Conservation (phyloP, 1,139 yeast species). For the Suhomyces bolitotheri region DNA sequence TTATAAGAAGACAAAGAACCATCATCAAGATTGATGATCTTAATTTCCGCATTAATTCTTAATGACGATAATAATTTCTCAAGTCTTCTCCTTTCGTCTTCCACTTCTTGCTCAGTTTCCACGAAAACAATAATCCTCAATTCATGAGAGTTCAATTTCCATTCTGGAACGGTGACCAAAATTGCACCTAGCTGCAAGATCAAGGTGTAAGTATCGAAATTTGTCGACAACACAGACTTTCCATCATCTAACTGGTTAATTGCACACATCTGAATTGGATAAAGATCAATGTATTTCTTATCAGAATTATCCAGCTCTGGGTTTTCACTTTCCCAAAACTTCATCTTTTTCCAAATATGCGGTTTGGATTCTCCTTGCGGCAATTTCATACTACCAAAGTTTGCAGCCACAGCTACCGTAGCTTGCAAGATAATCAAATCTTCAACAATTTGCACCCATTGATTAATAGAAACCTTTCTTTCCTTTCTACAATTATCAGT, state of each 20-base stretch:
- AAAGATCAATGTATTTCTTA: constrained; percentile 72
- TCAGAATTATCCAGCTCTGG: constrained; percentile 19
- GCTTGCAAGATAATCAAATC: constrained; percentile 91
- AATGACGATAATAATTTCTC: constrained; percentile 64
- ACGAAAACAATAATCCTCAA: constrained; percentile 88
- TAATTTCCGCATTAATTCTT: constrained; percentile 76
- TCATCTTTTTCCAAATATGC: constrained; percentile 19
- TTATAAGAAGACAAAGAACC: constrained; percentile 68
- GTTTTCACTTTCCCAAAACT: constrained; percentile 5
- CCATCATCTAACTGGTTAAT: constrained; percentile 66
- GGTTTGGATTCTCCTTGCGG: constrained; percentile 41
- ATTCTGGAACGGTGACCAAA: constrained; percentile 84
- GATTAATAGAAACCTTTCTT: constrained; percentile 63
- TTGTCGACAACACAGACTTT: constrained; percentile 73
- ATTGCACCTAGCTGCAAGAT: constrained; percentile 93
- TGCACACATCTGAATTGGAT: constrained; percentile 96
- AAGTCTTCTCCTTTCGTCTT: constrained; percentile 66
- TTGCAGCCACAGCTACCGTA: constrained; percentile 91
- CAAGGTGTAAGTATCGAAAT: constrained; percentile 91
- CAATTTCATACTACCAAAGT: constrained; percentile 62
- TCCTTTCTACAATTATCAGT: constrained; percentile 81
- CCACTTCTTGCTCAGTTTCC: constrained; percentile 67
- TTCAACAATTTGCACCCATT: constrained; percentile 92
- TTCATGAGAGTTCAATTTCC: constrained; percentile 70
- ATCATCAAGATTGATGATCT: constrained; percentile 66